Evolutionary conservation across 139 green algal genomes (phyloP).

Genomic region (Dunaliella sp.): DNA sequence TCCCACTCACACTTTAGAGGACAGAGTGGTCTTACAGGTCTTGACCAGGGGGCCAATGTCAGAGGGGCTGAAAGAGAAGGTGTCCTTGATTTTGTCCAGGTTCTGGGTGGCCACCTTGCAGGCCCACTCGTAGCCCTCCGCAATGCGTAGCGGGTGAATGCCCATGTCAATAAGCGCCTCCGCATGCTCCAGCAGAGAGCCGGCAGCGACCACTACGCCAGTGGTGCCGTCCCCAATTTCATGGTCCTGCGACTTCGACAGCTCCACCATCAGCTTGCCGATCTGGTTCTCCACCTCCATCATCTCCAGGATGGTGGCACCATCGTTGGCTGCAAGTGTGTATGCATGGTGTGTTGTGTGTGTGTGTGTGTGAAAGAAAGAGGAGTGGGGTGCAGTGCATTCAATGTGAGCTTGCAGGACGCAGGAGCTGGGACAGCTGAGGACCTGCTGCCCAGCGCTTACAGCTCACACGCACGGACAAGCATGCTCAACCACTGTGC

Average conservation of each 20-base stretch:
- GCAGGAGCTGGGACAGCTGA: no score
- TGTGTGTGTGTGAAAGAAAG: no score
- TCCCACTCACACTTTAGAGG: constrained; percentile 93
- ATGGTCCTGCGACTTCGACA: constrained; percentile 85
- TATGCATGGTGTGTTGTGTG: no score
- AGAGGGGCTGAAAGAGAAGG: constrained; percentile 82
- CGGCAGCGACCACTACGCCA: constrained; percentile 89
- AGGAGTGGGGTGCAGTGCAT: no score
- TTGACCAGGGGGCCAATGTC: constrained; percentile 92
- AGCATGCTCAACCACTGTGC: no score
- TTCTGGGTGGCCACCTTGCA: constrained; percentile 85
- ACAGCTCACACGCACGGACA: no score
- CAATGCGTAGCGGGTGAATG: constrained; percentile 96
- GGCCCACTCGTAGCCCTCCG: constrained; percentile 98
- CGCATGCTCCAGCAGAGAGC: constrained; percentile 71
- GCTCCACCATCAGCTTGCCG: constrained; percentile 97
- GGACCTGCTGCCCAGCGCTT: no score
- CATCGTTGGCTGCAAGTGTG: constrained; percentile 87
- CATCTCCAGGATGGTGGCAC: constrained; percentile 97
- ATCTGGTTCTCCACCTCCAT: constrained; percentile 99
- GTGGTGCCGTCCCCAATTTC: constrained; percentile 96
- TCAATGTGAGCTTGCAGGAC: no score
- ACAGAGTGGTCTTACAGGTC: constrained; percentile 99
- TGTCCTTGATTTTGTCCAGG: constrained; percentile 75
- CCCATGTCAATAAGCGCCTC: constrained; percentile 95